Evolutionary conservation across 257 asterid species (phyloP).

Genomic region (Nicotiana tomentosiformis): DNA sequence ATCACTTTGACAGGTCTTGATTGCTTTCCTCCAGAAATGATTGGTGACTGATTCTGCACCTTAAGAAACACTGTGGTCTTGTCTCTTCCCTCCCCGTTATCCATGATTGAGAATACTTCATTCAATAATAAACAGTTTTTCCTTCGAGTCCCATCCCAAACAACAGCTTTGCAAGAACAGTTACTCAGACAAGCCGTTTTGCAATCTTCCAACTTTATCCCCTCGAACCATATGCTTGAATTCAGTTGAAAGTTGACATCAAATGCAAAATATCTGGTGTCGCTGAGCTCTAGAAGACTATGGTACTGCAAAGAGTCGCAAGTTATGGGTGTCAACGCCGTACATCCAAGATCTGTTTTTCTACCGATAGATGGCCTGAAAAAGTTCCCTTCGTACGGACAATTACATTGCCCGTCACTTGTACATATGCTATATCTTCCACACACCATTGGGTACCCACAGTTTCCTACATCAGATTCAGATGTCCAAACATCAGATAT

Average conservation of each 20-base stretch:
- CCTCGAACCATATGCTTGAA: background rate
- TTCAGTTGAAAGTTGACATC: background rate
- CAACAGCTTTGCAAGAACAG: constrained; percentile 10
- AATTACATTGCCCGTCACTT: background rate
- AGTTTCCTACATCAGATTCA: background rate
- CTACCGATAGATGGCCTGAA: background rate
- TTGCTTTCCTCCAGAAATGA: background rate
- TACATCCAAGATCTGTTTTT: background rate
- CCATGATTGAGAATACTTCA: constrained; percentile 2
- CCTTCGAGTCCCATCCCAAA: background rate
- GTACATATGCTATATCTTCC: background rate
- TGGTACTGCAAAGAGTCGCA: background rate
- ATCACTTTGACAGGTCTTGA: background rate
- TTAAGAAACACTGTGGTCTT: background rate
- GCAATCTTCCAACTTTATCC: background rate
- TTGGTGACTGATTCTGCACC: background rate
- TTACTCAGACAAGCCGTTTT: constrained; percentile 6
- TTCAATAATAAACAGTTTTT: background rate
- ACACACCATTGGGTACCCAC: constrained; percentile 8
- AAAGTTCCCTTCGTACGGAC: background rate
- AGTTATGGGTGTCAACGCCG: background rate
- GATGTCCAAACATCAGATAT: background rate
- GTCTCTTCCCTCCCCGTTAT: background rate
- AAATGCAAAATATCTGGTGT: background rate
- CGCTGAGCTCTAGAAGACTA: background rate